Conservation (phyloP, 805 yeast genomes). For the Pichia paraexigua region DNA sequence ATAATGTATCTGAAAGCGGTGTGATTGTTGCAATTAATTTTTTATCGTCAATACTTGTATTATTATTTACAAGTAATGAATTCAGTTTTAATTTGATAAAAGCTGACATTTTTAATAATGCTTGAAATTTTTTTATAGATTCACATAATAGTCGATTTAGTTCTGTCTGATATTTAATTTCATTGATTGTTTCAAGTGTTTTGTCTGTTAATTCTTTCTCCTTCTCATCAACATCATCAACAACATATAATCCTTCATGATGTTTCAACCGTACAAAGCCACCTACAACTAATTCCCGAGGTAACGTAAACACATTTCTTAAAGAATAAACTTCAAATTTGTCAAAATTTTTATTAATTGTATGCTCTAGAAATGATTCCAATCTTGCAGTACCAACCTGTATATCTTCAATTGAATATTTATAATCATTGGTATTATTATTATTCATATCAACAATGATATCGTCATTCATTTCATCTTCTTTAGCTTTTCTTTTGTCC, state of each 20-base stretch:
- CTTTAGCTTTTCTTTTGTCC: not conserved
- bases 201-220: constrained; percentile 17
- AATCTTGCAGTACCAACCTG: constrained; percentile 72
- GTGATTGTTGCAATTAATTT: not conserved
- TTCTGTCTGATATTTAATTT: constrained; percentile 1
- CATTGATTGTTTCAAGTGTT: constrained; percentile 2
- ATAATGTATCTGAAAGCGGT: constrained; percentile 4
- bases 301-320: constrained; percentile 68
- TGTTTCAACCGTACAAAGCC: constrained; percentile 67
- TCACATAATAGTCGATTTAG: constrained; percentile 1
- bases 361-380: constrained; percentile 66
- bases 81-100: not conserved
- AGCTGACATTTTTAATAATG: not conserved
- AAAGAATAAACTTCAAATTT: constrained; percentile 75
- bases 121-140: not conserved
- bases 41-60: not conserved
- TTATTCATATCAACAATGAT: constrained; percentile 14
- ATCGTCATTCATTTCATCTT: constrained; percentile 12
- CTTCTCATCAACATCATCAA: constrained; percentile 12
- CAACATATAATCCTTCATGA: constrained; percentile 44
- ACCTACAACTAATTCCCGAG: constrained; percentile 50
- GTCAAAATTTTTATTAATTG: constrained; percentile 78
- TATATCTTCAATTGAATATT: constrained; percentile 38
- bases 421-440: not conserved
- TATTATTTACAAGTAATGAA: not conserved